These are phyloP conservation scores for Spergularia azorica DNA, from an alignment of 179 eudicot genomes.

Conservation along the genomic window DNA sequence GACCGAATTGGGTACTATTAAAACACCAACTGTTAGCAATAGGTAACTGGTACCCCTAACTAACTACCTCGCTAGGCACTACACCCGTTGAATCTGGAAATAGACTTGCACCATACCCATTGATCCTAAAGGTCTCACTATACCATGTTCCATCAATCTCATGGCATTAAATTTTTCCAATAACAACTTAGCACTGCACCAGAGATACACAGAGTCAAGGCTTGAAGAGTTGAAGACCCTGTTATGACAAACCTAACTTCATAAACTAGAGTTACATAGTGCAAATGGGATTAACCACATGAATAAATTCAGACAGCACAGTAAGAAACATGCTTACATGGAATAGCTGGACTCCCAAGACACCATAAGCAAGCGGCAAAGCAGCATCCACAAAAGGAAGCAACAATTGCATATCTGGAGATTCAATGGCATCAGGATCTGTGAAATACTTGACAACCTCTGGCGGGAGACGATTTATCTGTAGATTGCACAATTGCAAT, in stretches of 20 bases:
- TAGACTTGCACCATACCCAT: background rate
- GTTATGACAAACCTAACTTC: background rate
- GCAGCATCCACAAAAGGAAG: slow-evolving; percentile 94
- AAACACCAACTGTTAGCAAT: background rate
- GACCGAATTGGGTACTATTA: background rate
- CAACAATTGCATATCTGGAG: slow-evolving; percentile 94
- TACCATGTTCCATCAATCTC: background rate
- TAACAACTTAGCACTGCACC: background rate
- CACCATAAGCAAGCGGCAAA: slow-evolving; percentile 92
- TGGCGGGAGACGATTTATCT: slow-evolving; percentile 95
- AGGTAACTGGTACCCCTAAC: background rate
- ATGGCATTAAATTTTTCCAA: background rate
- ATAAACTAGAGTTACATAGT: background rate
- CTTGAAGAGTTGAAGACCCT: background rate
- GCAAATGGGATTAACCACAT: background rate
- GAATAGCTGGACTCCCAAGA: slow-evolving; percentile 86
- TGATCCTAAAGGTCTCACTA: background rate
- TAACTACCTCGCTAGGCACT: no score
- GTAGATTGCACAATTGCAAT: slow-evolving; percentile 30
- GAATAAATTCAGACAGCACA: slow-evolving; percentile 10
- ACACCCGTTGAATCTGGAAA: background rate
- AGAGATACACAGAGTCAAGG: background rate
- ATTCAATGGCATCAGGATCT: slow-evolving; percentile 89
- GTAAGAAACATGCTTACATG: slow-evolving; percentile 56
- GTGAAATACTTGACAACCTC: slow-evolving; percentile 95